Evolutionary conservation across 768 basidiomycete species (phyloP), one percentile per base, ranked within the genome.

Genomic region (Scleroderma citrinum): DNA sequence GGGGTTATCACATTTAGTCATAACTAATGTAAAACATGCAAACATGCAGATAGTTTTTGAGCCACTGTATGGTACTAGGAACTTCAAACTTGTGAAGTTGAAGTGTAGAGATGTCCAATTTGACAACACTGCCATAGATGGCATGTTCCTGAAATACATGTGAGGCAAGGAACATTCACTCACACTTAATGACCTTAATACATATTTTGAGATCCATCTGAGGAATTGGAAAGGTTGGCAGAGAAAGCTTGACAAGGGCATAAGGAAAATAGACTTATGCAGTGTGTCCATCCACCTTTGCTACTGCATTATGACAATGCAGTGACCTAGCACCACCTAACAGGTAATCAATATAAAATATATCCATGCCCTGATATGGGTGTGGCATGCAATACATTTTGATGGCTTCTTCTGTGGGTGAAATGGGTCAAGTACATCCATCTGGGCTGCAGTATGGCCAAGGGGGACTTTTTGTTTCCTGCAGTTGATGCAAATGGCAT

Each of bases 71-170:
- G 2, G n/a, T 41, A 3, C 3, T 31, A 71, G 68, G 34, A 65
- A 64, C 52, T 68, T 65, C 30, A 67, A 72, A 51, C 50, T 62
- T 2, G 47, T 64, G 10, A 53, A 58, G 7, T 30, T 71, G 1
- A 56, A 61, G 30, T 7, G 50, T 7, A 40, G 52, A 4, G 53
- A 70, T 34, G 35, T 70, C 2, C 14, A 40, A 5, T 11, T 10
- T 29, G 17, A 57, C 51, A 16, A 6, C 3, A 21, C 5, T 0
- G 17, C 31, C 2, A 21, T 56, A 5, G 20, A 56, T 11, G 24
- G 6, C 1, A 34, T 56, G 0, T 29, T 54, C 32, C 29, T 11
- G 14, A 51, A 36, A 10, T 54, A 37, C 13, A 50, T 56, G 6
- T n/a, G 40, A 16, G 8, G 31, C 3, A 32, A 56, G n/a, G 5